These are phyloP conservation scores for Veloporphyrellus conicus DNA, from an alignment of 1,284 basidiomycete genomes.

Conservation along the genomic window DNA sequence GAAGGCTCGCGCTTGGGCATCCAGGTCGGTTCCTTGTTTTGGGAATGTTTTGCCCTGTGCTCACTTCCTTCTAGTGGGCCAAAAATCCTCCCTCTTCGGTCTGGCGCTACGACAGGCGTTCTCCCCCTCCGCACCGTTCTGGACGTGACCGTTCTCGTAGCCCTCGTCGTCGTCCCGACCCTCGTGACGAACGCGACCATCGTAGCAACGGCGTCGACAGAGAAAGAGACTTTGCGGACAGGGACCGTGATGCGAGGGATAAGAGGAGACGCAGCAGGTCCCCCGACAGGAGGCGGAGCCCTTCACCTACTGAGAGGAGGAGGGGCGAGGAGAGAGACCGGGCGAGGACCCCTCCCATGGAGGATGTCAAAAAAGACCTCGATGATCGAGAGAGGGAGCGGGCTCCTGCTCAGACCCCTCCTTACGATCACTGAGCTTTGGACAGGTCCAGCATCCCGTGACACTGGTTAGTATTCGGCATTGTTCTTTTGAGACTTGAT, in stretches of 20 bases:
- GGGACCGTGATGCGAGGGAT: conserved; percentile 37
- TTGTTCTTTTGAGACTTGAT: not conserved
- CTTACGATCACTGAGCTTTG: conserved; percentile 43
- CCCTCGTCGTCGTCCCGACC: conserved; percentile 37
- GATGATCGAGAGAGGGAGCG: conserved; percentile 42
- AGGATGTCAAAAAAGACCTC: conserved; percentile 43
- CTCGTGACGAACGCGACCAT: conserved; percentile 41
- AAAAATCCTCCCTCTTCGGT: conserved; percentile 85
- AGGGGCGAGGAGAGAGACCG: conserved; percentile 46
- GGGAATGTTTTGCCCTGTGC: not conserved
- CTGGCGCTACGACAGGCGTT: conserved; percentile 74
- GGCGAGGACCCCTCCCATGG: conserved; percentile 45
- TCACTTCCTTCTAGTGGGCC: conserved; percentile 64
- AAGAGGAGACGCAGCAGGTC: conserved; percentile 46
- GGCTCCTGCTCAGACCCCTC: conserved; percentile 42
- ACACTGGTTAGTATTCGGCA: conserved; percentile 8
- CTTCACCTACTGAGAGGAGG: conserved; percentile 44
- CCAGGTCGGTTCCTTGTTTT: conserved; percentile 47
- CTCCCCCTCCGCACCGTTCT: conserved; percentile 49
- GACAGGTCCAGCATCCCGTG: not conserved
- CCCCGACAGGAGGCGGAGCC: conserved; percentile 48
- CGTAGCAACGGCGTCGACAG: conserved; percentile 39
- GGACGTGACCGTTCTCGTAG: conserved; percentile 44
- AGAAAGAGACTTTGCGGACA: conserved; percentile 35
- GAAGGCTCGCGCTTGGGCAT: conserved; percentile 81